Conservation (phyloP, 2,329 filamentous ascomycete genomes). For the Phialophora chinensis region DNA sequence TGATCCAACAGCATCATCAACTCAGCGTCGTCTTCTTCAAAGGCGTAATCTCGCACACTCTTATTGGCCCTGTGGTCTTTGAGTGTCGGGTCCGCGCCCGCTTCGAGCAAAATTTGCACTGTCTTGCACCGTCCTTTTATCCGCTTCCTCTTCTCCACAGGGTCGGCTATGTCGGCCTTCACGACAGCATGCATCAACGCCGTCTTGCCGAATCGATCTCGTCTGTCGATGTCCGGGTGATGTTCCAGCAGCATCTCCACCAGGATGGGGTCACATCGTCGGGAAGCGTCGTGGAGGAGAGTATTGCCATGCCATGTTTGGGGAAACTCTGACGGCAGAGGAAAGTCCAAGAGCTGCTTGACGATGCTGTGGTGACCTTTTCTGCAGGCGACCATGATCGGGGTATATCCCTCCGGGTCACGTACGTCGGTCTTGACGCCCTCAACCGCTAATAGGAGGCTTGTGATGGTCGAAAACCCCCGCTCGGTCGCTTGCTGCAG, state of each 20-base stretch:
- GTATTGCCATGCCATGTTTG: constrained; percentile 35
- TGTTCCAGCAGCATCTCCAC: constrained; percentile 32
- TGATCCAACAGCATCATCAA: constrained; percentile 22
- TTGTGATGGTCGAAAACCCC: constrained; percentile 31
- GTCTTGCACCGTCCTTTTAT: constrained; percentile 21
- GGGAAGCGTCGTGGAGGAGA: constrained; percentile 36
- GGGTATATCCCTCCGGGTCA: constrained; percentile 29
- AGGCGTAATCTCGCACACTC: constrained; percentile 24
- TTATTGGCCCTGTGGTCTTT: constrained; percentile 18
- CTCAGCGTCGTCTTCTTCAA: constrained; percentile 24
- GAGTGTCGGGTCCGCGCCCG: constrained; percentile 28
- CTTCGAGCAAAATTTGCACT: constrained; percentile 26
- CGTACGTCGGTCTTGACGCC: constrained; percentile 28
- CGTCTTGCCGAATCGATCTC: constrained; percentile 36
- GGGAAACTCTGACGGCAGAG: constrained; percentile 30
- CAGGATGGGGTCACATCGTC: constrained; percentile 30
- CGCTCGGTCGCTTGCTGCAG: constrained; percentile 31
- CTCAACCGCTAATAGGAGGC: constrained; percentile 26
- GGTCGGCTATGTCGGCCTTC: constrained; percentile 27
- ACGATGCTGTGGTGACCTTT: constrained; percentile 32
- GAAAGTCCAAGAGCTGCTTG: constrained; percentile 31
- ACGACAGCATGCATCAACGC: constrained; percentile 37
- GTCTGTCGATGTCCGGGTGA: constrained; percentile 26
- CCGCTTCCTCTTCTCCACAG: constrained; percentile 11
- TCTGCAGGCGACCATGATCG: constrained; percentile 34